A percentile compares a stretch with the other conserved stretches of the same genome.
Conservation (phyloP, 2,329 filamentous ascomycete genomes). For the Penicillium glabrum region DNA sequence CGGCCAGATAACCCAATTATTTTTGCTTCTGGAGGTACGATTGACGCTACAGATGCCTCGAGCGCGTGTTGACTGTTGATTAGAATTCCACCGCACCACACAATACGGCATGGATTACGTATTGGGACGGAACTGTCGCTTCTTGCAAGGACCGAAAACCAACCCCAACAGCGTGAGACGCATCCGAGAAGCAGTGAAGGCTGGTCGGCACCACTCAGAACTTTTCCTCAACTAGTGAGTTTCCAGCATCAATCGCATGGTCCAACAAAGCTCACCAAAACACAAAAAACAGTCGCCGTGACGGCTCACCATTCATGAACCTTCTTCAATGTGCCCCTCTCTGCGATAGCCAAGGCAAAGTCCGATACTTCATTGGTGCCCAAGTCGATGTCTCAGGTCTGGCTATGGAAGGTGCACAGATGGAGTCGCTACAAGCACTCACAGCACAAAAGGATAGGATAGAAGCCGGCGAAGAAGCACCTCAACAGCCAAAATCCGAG, state of each 20-base stretch:
- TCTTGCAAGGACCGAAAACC: constrained; percentile 73
- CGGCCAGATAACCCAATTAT: constrained; percentile 73
- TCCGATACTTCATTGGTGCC: constrained; percentile 70
- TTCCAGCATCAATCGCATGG: too few relatives aligned
- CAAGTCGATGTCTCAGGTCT: constrained; percentile 71
- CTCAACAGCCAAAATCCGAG: constrained; percentile 49
- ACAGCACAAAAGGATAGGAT: not conserved
- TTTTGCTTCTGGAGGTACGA: constrained; percentile 69
- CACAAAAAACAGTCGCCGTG: constrained; percentile 54
- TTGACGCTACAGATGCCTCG: not conserved
- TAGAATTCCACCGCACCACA: constrained; percentile 72
- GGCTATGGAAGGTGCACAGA: constrained; percentile 65
- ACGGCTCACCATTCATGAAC: constrained; percentile 76
- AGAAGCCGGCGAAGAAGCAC: constrained; percentile 25
- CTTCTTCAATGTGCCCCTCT: constrained; percentile 72
- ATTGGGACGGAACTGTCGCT: constrained; percentile 74
- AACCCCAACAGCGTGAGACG: constrained; percentile 62
- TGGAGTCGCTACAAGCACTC: constrained; percentile 51
- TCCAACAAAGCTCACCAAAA: constrained; percentile 40
- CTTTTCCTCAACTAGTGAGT: constrained; percentile 72
- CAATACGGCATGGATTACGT: constrained; percentile 73
- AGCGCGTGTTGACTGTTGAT: not conserved
- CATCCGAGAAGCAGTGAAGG: constrained; percentile 60
- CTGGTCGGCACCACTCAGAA: constrained; percentile 68
- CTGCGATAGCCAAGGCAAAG: constrained; percentile 65